Base-by-base conservation (phyloP, 345 rosid genomes). In the Eucalyptus regnans region DNA sequence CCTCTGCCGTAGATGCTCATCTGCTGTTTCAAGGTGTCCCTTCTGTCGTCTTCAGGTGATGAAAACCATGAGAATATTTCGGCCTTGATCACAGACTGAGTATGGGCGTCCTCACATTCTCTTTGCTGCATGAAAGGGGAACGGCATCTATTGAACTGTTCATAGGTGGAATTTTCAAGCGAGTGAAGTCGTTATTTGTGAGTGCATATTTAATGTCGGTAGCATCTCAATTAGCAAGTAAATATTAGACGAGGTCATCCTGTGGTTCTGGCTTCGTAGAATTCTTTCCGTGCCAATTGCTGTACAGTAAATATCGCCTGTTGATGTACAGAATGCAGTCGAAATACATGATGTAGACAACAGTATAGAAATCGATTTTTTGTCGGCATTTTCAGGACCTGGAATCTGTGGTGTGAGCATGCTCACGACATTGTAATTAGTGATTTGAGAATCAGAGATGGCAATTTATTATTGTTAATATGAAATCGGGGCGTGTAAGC, bases 1-100 rank as follows among this genome's bases (percentile, higher is more conserved):
- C 66, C 96, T 97, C 90, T 96, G 99, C 90, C 95, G 93, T 33
- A 90, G 91, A 92, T 97, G 99, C 90, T 93, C 96, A 37, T 89
- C 98, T 49, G 96, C 97, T 88, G 98, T 97, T 89, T 94, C 99
- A 6, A 91, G 93, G 91, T 96, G 99, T 85, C 99, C 99, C 23
- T 97, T 97, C 88, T 97, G 98, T 91, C 95, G 99, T 87, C 92
- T 95, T 90, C 96, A 93, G 91, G 99, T 95, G 43, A 64, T 90
- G 16, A 92, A 94, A 90, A 92, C 98, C n/a, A 91, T 96, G 86
- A 91, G 92, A 92, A 95, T 97, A 81, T 96, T 93, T 92, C 93
- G 98, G 86, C 99, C 99, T 66, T 94, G 90, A 86, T 52, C 87
- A 4, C 10, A 10, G 37, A 10, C 25, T 16, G 13, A 86, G 58